Base-by-base conservation (phyloP, 1,284 basidiomycete species). In the Takashimella koratensis region DNA sequence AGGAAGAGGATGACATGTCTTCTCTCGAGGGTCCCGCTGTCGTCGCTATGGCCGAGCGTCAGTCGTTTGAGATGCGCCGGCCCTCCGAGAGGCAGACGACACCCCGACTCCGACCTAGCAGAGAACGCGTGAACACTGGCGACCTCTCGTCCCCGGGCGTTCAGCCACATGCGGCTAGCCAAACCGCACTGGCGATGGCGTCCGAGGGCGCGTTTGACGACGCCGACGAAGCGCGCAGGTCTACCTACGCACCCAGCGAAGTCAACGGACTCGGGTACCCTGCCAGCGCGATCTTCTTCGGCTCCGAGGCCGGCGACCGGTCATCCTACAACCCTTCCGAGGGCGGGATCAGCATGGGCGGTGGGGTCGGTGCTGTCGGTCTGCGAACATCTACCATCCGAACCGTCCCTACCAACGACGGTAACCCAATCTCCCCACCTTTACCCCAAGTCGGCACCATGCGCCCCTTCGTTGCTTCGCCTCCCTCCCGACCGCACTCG, bases 181-280 rank as follows among this genome's bases (percentile, higher is more conserved):
- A 36, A 36, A 36, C 30, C 30, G 30, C 30, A 8, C 30, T 36
- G 10, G 30, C 30, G 10, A 8, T 36, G 10, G 30, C 10, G 16
- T 36, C 30, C 8, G 48, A 56, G 10, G 70, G 64, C 4, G 65
- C 64, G 27, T 71, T 70, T 51, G 66, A 67, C 44, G 68, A 71
- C 48, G 72, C 71, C 10, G 71, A 70, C 3, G 63, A 66, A 57
- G 64, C 16, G 67, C 64, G 16, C 64, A 60, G 12, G 52, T 59
- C 16, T 65, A 64, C 50, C 61, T 53, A 50, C 47, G 56, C 30
- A 10, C 27, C 23, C 3, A 49, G 47, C 21, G 64, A 66, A 25
- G 60, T 50, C 4, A 55, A 63, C 10, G 72, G 68, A 19, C 53
- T 74, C 4, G 71, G 71, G 19, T 74, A 71, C 50, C 69, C 69